Base-by-base conservation (phyloP, 192 early-diverging fungal species). In the Linnemannia zychae region DNA sequence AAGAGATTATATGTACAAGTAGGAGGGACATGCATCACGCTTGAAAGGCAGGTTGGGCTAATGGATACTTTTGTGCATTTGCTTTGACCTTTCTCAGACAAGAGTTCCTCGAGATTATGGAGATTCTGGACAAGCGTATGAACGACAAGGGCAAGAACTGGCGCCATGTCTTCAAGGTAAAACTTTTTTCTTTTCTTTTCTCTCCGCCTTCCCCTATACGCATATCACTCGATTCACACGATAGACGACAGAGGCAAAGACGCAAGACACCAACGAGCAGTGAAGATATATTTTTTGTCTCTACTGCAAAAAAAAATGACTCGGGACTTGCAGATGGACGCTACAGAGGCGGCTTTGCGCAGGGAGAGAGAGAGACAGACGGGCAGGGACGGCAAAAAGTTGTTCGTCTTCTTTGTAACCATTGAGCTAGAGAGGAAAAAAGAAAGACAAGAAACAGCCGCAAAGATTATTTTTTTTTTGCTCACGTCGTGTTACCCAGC, bases 61-160 rank as follows among this genome's bases (percentile, higher is more conserved):
- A 63, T 68, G 22, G 34, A 18, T 75, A 46, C 70, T 75, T 52
- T n/a, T 47, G 24, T 52, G 52, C 17, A 33, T 57, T 74, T 33
- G 22, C 6, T 66, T 13, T 37, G 66, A 11, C 24, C 24, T 20
- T 75, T 47, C 15, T 9, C 50, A 95, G 98, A 65, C 93, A 94
- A 66, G 95, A 97, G 65, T 98, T 97, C 91, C 68, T 97, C 74
- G 98, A 97, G 77, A 96, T 99, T 68, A 99, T 99, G 98, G 97
- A 98, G 79, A 97, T 99, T 88, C 82, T 99, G 38, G 98, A 99
- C 85, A 99, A 98, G 91, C 91, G 97, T 13, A 87, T 98, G 79
- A 98, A 98, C 84, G 98, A 99, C 88, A 94, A 93, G 77, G 98
- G 98, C 65, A 98, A 97, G 89, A 95, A 98, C 90, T 99, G 98